phyloP scores from a whole-genome alignment of 129 eudicot species.

The Chrysanthemum makinoi region DNA sequence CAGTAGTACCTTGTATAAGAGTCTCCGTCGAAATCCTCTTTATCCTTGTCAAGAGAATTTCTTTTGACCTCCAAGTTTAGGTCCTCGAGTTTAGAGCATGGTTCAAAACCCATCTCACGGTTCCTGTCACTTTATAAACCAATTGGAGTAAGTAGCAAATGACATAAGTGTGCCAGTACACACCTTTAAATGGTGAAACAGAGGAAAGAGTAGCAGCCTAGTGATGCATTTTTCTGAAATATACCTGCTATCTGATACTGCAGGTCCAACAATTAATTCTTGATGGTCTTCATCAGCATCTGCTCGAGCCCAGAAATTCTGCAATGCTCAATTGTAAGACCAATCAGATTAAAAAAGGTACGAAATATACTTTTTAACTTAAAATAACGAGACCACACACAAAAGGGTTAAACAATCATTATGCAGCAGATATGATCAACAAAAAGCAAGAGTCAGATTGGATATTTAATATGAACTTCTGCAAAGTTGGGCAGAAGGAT shows the following conservation, averaged over 20 bases:
- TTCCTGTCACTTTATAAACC: constrained; percentile 37
- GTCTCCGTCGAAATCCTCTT: constrained; percentile 39
- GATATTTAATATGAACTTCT: background rate
- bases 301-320: constrained; percentile 47
- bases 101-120: constrained; percentile 51
- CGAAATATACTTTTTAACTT: background rate
- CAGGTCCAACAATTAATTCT: constrained; percentile 33
- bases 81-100: constrained; percentile 80
- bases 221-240: background rate
- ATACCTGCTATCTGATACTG: constrained; percentile 42
- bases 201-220: constrained; percentile 12
- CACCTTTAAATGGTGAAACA: constrained; percentile 15
- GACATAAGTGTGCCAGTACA: constrained; percentile 14
- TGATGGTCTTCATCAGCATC: constrained; percentile 51
- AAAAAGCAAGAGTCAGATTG: background rate
- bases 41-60: constrained; percentile 44
- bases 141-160: background rate
- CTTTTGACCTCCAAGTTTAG: constrained; percentile 74
- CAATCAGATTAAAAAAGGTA: constrained; percentile 15
- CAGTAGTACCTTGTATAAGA: constrained; percentile 43
- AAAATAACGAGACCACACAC: background rate
- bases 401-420: background rate
- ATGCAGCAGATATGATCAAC: constrained; percentile 11
- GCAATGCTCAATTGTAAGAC: constrained; percentile 17
- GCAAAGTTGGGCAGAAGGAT: no score